phyloP scores from a whole-genome alignment of 78 protist genomes.

The Dictyostelium citrinum region DNA sequence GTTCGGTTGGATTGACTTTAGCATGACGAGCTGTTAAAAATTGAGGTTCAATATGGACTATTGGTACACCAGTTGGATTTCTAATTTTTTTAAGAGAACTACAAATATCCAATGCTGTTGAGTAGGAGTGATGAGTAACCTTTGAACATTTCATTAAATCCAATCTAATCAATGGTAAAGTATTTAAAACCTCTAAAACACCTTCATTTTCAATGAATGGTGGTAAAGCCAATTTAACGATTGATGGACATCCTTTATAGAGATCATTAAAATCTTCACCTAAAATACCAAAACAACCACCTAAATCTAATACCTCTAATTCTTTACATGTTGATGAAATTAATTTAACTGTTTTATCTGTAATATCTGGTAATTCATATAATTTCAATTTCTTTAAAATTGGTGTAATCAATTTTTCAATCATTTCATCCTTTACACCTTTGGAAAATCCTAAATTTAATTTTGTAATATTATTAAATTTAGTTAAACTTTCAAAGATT shows the following conservation, averaged over 20 bases:
- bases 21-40: neutral
- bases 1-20: neutral
- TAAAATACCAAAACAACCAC: neutral
- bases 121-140: neutral
- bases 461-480: neutral
- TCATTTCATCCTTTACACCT: neutral
- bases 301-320: conserved; percentile 26
- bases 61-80: neutral
- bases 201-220: neutral
- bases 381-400: neutral
- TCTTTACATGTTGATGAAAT: neutral
- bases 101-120: neutral
- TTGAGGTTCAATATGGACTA: neutral
- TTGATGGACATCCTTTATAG: neutral
- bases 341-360: neutral
- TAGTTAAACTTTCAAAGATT: neutral
- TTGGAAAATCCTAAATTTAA: conserved; percentile 12
- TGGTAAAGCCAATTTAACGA: conserved; percentile 19
- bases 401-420: neutral
- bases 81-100: neutral
- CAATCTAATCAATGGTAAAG: neutral
- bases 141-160: neutral
- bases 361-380: neutral
- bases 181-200: neutral
- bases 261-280: neutral